Conservation (phyloP, 371 early-diverging fungal genomes). For the Rhizopus stolonifer region DNA sequence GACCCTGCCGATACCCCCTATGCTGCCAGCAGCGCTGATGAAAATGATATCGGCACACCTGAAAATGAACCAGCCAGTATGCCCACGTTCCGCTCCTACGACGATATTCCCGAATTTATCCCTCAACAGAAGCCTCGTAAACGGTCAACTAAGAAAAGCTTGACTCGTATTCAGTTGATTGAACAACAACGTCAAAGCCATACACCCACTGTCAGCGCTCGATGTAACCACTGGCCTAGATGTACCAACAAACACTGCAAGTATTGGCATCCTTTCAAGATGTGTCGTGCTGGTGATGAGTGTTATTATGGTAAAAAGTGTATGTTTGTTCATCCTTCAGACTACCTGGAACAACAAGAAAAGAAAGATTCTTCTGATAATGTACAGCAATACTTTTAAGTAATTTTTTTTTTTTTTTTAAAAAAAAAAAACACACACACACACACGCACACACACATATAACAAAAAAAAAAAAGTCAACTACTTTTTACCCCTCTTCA, state of each 20-base stretch:
- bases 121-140: slow-evolving; percentile 13
- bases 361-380: neutral
- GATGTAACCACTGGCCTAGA: slow-evolving; percentile 57
- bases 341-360: slow-evolving; percentile 16
- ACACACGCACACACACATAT: too few species aligned
- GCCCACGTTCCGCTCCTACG: slow-evolving; percentile 1
- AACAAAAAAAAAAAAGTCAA: too few species aligned
- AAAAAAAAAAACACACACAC: too few species aligned
- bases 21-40: slow-evolving; percentile 15
- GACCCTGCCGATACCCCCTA: slow-evolving; percentile 4
- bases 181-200: slow-evolving; percentile 39
- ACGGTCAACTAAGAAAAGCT: slow-evolving; percentile 22
- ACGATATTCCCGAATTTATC: slow-evolving; percentile 22
- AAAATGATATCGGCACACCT: slow-evolving; percentile 21
- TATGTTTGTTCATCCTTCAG: slow-evolving; percentile 53
- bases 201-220: slow-evolving; percentile 41
- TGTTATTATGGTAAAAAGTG: slow-evolving; percentile 52
- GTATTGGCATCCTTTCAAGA: slow-evolving; percentile 49
- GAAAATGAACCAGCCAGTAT: slow-evolving; percentile 8
- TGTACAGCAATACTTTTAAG: neutral
- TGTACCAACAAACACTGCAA: slow-evolving; percentile 65
- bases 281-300: slow-evolving; percentile 48
- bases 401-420: too few species aligned
- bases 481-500: too few species aligned
- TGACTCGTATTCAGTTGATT: slow-evolving; percentile 38